Base-by-base conservation (phyloP, 1,284 basidiomycete species). In the Rhodofomes roseus region DNA sequence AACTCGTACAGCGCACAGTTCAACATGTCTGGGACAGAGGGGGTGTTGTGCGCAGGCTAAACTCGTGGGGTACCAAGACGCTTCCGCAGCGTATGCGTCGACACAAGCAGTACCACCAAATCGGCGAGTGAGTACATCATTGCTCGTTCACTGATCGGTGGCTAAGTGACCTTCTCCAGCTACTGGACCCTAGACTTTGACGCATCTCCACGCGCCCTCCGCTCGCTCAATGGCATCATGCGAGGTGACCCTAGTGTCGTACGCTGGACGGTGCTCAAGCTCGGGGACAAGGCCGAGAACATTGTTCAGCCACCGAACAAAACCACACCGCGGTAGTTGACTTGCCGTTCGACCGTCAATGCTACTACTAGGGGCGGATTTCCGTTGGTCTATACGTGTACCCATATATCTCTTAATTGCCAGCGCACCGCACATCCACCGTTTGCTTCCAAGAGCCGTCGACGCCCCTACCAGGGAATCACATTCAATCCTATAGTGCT, bases 171-270 rank as follows among this genome's bases (percentile, higher is more conserved):
- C 12, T 61, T 46, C 36, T n/a, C 18, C 68, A 95, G 93, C 69
- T 95, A 95, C 74, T 95, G 93, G 92, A 85, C 89, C 16, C 84
- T 95, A 79, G 84, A 94, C 71, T 95, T 95, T 71, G 93, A 95
- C 77, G 85, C 91, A 3, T 90, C 90, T 8, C 92, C 93, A 8
- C 77, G 78, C 54, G 85, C 85, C 0, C 79, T 95, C 59, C 77
- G 79, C 23, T 77, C 81, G 4, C 78, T 95, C 41, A 84, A 85
- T 65, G 76, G 77, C 25, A 79, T 89, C 57, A 81, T 95, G 74
- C 84, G 87, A 16, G 81, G 79, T 56, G 93, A 95, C 68, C 92
- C 92, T 20, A 83, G 90, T 43, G 91, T 95, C 44, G 79, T 95
- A 61, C 84, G 92, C 25, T 92, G 89, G 84, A 93, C 91, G 12